A percentile compares a stretch with the other conserved stretches of the same genome.
Evolutionary conservation across 805 yeast species (phyloP).

Genomic region (Maudiozyma saulgeensis): DNA sequence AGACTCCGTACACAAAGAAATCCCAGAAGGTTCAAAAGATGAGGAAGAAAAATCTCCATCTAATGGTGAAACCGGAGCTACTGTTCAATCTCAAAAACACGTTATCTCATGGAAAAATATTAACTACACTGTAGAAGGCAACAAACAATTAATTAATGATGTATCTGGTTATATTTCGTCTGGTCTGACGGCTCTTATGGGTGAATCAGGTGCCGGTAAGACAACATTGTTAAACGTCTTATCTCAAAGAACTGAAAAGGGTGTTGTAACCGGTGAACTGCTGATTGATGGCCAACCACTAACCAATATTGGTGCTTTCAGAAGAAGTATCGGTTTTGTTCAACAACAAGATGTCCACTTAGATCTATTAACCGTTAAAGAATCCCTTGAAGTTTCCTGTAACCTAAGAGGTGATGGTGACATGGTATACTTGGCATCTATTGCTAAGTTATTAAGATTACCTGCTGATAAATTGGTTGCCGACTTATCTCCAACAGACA

Average conservation of each 20-base stretch:
- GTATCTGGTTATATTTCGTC: constrained; percentile 62
- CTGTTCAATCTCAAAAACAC: constrained; percentile 29
- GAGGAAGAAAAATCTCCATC: constrained; percentile 1
- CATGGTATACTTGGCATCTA: constrained; percentile 22
- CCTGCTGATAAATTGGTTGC: constrained; percentile 37
- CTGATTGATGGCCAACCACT: constrained; percentile 45
- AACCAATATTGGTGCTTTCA: constrained; percentile 35
- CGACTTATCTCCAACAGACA: constrained; percentile 47
- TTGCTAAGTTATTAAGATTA: constrained; percentile 36
- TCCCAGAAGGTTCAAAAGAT: constrained; percentile 1
- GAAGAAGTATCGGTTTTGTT: constrained; percentile 48
- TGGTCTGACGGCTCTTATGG: constrained; percentile 54
- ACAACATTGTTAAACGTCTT: constrained; percentile 48
- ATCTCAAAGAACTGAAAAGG: constrained; percentile 43
- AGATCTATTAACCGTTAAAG: constrained; percentile 42
- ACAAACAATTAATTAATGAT: constrained; percentile 31
- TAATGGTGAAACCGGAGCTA: neutral
- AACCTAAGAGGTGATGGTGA: constrained; percentile 35
- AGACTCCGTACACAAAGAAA: constrained; percentile 8
- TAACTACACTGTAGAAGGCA: constrained; percentile 37
- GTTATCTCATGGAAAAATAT: constrained; percentile 56
- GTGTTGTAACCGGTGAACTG: constrained; percentile 50
- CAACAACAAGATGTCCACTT: constrained; percentile 52
- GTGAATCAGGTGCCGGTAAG: constrained; percentile 60
- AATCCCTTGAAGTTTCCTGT: constrained; percentile 44